Conservation (phyloP, 2,329 filamentous ascomycete genomes). For the Ceratocystis cacaofunesta region DNA sequence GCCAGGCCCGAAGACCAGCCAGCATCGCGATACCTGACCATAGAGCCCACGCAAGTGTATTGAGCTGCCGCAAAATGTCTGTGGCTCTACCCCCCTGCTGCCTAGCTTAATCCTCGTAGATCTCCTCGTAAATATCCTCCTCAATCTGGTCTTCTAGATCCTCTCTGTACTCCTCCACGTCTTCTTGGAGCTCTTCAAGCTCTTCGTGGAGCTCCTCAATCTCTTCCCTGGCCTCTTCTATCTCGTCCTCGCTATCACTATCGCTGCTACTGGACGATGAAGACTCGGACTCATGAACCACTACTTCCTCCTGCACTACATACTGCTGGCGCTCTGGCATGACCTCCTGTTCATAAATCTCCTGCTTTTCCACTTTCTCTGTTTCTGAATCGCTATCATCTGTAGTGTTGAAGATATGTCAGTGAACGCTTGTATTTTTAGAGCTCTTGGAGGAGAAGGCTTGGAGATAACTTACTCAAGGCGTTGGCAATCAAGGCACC, state of each 20-base stretch:
- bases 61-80: neutral
- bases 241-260: constrained; percentile 16
- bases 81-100: neutral
- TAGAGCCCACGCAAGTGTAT: neutral
- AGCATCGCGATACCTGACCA: neutral
- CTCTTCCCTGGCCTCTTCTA: constrained; percentile 21
- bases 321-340: neutral
- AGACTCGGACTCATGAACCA: neutral
- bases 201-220: constrained; percentile 23
- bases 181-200: constrained; percentile 30
- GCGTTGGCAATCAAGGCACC: constrained; percentile 44
- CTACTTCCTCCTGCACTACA: neutral
- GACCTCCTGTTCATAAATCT: neutral
- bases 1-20: neutral
- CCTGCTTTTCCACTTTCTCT: neutral
- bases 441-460: no score
- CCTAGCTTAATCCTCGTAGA: constrained; percentile 31
- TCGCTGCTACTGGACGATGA: constrained; percentile 1
- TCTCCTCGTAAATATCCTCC: constrained; percentile 29
- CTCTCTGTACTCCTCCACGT: constrained; percentile 30
- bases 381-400: neutral
- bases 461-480: constrained; percentile 30
- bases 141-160: constrained; percentile 29
- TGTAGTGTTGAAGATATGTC: neutral
- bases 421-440: neutral